Evolutionary conservation across 345 rosid genomes (phyloP).

Genomic region (Camelina sativa): DNA sequence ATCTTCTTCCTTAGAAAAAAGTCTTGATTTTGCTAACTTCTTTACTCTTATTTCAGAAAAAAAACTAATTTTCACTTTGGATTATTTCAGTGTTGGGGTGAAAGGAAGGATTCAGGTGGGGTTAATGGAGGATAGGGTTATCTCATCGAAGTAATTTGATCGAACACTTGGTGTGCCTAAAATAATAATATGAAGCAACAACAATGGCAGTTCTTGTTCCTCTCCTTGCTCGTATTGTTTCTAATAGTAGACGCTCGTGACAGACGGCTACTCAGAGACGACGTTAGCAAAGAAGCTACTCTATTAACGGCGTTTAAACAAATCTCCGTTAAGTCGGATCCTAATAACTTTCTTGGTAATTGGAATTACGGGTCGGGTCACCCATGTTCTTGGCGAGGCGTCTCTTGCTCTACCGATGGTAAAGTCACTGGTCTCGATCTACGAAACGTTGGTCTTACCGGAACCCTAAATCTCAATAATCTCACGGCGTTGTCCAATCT

Average conservation of each 20-base stretch:
- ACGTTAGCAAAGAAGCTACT: constrained; percentile 34
- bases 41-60: background rate
- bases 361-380: constrained; percentile 56
- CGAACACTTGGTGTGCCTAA: constrained; percentile 25
- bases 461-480: constrained; percentile 55
- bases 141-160: background rate
- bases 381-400: constrained; percentile 76
- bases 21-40: background rate
- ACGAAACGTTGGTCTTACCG: constrained; percentile 59
- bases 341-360: constrained; percentile 49
- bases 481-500: constrained; percentile 65
- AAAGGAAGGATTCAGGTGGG: background rate
- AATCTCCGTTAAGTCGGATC: constrained; percentile 64
- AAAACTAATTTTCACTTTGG: constrained; percentile 1
- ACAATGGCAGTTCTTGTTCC: constrained; percentile 26
- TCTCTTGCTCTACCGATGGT: constrained; percentile 64
- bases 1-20: background rate
- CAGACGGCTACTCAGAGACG: constrained; percentile 26
- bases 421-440: constrained; percentile 61
- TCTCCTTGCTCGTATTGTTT: constrained; percentile 35
- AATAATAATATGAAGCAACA: constrained; percentile 30
- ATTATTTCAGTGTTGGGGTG: constrained; percentile 34
- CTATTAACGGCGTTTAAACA: constrained; percentile 63
- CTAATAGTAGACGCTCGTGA: constrained; percentile 16
- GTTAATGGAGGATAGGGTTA: constrained; percentile 13